Evolutionary conservation across 768 basidiomycete species (phyloP), one percentile per base, ranked within the genome.

Genomic region (Tylopilus rubrobrunneus): DNA sequence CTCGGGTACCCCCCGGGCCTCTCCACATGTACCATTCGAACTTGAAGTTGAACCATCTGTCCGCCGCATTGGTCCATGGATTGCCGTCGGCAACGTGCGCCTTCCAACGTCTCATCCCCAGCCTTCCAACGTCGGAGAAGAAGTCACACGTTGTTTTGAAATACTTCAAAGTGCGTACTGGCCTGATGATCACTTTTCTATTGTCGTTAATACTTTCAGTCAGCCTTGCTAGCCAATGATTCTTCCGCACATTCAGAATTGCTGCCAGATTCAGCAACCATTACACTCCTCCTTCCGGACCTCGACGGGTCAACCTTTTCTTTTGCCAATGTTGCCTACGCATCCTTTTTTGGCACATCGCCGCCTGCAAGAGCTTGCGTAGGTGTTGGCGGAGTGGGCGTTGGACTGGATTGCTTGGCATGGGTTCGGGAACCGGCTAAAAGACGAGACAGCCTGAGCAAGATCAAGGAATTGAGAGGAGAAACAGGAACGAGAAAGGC

Each of bases 321-420:
- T 1, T 69, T 72, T 3, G 82, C 93, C 39, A 99, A 99, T 74
- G 73, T 76, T 1, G 77, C 86, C 8, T 98, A 98, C 67, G 73
- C 79, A 3, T 78, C 80, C 17, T 92, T 83, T 69, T 98, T 98
- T 68, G 94, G 94, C 2, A 79, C 80, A 17, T 94, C 92, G 43
- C 97, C 97, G 0, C 97, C 97, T 7, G 84, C 93, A 1, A 85
- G 97, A 7, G 95, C 94, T n/a, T 98, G 95, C 67, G 89, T 98
- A 5, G 86, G 87, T 10, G 84, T 91, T 1, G 80, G 84, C 53
- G 77, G 77, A 4, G 67, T 75, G 34, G 79, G 82, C 3, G 74
- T 95, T 28, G 74, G 78, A 50, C 67, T 99, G 23, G 95, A 98
- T 56, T 90, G 87, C 57, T 71, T 89, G n/a, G 92, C 92, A n/a